phyloP scores from a whole-genome alignment of 768 basidiomycete species.

The Serpula lacrymans region DNA sequence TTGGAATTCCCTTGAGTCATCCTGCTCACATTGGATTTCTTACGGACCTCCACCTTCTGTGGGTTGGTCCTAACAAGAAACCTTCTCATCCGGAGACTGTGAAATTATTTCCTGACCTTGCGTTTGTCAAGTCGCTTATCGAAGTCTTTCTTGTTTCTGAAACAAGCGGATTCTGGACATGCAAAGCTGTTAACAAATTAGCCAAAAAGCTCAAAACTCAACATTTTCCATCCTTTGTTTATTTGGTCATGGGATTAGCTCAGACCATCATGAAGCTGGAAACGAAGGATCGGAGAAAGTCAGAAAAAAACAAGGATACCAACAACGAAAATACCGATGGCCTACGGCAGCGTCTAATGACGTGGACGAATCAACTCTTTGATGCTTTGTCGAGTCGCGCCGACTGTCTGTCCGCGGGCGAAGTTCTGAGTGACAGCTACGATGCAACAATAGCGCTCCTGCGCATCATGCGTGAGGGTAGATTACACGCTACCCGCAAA shows the following conservation, averaged over 20 bases:
- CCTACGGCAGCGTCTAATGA: constrained; percentile 12
- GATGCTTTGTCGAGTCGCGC: constrained; percentile 6
- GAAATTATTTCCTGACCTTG: constrained; percentile 22
- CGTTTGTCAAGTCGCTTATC: constrained; percentile 22
- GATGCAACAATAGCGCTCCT: no score
- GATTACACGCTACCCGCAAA: background rate
- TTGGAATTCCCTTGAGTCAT: constrained; percentile 37
- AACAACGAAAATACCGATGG: constrained; percentile 1
- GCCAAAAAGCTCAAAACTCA: constrained; percentile 25
- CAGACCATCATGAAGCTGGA: constrained; percentile 5
- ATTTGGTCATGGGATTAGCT: constrained; percentile 27
- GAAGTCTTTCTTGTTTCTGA: constrained; percentile 25
- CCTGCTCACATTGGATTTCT: constrained; percentile 47
- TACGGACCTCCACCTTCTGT: constrained; percentile 39
- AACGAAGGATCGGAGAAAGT: constrained; percentile 7
- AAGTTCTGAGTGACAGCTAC: no score
- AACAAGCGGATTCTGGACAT: constrained; percentile 36
- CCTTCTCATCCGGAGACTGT: constrained; percentile 1
- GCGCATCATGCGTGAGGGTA: background rate
- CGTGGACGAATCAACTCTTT: constrained; percentile 22
- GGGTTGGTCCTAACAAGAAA: constrained; percentile 22
- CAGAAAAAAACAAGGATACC: constrained; percentile 2
- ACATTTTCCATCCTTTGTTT: constrained; percentile 32
- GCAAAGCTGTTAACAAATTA: constrained; percentile 38
- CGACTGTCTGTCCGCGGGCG: no score